Base-by-base conservation (phyloP, 805 yeast species). In the Suhomyces prunicola region DNA sequence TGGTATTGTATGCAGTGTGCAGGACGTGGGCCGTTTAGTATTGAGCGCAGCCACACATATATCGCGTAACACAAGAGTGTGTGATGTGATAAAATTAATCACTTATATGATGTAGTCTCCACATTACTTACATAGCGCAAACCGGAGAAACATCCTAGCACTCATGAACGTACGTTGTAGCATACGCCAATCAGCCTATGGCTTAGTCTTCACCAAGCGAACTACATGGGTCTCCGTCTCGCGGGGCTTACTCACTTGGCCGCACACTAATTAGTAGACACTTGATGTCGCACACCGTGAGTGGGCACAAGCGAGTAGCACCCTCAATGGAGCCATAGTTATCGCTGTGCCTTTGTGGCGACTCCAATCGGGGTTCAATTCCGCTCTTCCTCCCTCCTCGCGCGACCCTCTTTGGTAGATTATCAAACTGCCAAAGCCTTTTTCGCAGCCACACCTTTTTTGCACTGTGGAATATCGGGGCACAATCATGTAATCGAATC, bases 391-490 rank as follows among this genome's bases (percentile, higher is more conserved):
- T n/a, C 12, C 12, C 7, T 4, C 2, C 19, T 36, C 41, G 40
- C 33, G 31, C 31, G 10, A 10, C 33, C 12, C n/a, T 29, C n/a
- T 12, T 29, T 12, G n/a, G n/a, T 27, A 10, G 33, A 29, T 36
- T 36, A 15, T 35, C 40, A 35, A 35, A n/a, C 19, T 6, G 22
- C 19, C 42, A 39, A 39, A 39, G 42, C 42, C 42, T 19, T 46
- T 47, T 47, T 47, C 15, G 50, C 50, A 47, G 50, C 50, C 50
- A 47, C 50, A 47, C 45, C 44, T 47, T 23, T 42, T 42, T 42
- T 19, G 24, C 46, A 42, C 46, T 42, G 46, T 42, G 46, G 46
- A 24, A 24, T 17, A 22, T 39, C 15, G 42, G 36, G 42, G 23
- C 9, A 39, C 24, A 19, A 39, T 19, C 24, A 39, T 39, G 24